Evolutionary conservation across 805 yeast genomes (phyloP).

Genomic region (Groenewaldozyma salmanticensis): DNA sequence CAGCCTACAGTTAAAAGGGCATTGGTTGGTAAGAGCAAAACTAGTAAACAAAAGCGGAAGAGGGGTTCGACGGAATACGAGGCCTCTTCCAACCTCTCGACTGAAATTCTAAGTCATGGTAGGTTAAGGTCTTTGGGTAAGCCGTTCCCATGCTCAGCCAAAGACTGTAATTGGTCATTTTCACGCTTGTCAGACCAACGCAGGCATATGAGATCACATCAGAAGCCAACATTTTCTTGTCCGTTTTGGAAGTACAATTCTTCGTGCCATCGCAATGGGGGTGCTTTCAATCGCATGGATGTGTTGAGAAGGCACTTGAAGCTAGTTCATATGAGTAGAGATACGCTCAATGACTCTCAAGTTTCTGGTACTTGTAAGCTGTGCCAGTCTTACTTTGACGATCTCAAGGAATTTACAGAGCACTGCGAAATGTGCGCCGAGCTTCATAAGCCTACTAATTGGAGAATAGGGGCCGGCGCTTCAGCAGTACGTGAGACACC

Average conservation of each 20-base stretch:
- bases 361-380: slow-evolving; percentile 39
- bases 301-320: slow-evolving; percentile 64
- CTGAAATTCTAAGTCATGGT: too few species aligned
- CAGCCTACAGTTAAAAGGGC: too few species aligned
- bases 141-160: slow-evolving; percentile 28
- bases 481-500: slow-evolving; percentile 5
- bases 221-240: slow-evolving; percentile 56
- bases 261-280: slow-evolving; percentile 68
- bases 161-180: slow-evolving; percentile 59
- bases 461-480: slow-evolving; percentile 16
- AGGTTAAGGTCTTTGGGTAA: too few species aligned
- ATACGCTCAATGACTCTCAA: slow-evolving; percentile 60
- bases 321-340: slow-evolving; percentile 48
- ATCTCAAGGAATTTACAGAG: slow-evolving; percentile 46
- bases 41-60: too few species aligned
- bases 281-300: slow-evolving; percentile 64
- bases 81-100: too few species aligned
- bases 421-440: slow-evolving; percentile 59
- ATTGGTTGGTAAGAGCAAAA: too few species aligned
- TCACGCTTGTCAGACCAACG: slow-evolving; percentile 59
- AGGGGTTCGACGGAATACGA: too few species aligned
- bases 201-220: slow-evolving; percentile 58
- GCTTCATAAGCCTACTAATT: slow-evolving; percentile 19
- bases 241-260: slow-evolving; percentile 64
- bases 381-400: slow-evolving; percentile 31